Conservation (phyloP, 805 yeast species). For the Ascoidea rubescens region DNA sequence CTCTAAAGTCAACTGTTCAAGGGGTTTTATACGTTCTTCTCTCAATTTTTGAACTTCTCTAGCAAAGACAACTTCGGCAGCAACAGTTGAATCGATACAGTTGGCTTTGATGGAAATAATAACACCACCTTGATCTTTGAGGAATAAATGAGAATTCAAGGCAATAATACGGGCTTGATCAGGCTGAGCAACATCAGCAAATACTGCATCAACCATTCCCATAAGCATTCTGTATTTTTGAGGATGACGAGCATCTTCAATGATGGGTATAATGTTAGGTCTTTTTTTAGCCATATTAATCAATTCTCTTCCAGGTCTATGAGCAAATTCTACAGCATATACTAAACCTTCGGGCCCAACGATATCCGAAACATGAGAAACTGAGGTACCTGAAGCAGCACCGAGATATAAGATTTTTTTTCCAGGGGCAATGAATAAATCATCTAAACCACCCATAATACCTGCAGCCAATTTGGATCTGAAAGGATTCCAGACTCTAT, state of each 20-base stretch:
- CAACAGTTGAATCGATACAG: constrained; percentile 99
- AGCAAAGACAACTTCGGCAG: constrained; percentile 98
- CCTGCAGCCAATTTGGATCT: constrained; percentile 99
- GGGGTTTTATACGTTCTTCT: constrained; percentile 96
- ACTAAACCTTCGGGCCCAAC: constrained; percentile 99
- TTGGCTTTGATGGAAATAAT: constrained; percentile 98
- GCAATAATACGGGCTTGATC: constrained; percentile 99
- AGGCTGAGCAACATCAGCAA: constrained; percentile 99
- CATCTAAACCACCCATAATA: constrained; percentile 99
- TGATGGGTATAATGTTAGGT: constrained; percentile 96
- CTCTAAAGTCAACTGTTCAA: constrained; percentile 96
- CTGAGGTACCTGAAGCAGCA: constrained; percentile 99
- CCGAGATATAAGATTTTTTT: constrained; percentile 94
- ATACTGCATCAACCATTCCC: constrained; percentile 97
- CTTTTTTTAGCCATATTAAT: constrained; percentile 99
- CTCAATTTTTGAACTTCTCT: constrained; percentile 98
- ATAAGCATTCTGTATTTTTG: constrained; percentile 98
- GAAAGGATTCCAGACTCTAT: constrained; percentile 99
- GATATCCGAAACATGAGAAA: constrained; percentile 93
- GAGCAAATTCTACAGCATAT: constrained; percentile 98
- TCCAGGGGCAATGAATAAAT: constrained; percentile 94
- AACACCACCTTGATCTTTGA: constrained; percentile 97
- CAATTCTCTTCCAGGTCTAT: constrained; percentile 99
- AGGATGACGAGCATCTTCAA: constrained; percentile 99
- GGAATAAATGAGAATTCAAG: constrained; percentile 92